Evolutionary conservation across 768 basidiomycete species (phyloP).

Genomic region (Hortiboletus flavorubellus): DNA sequence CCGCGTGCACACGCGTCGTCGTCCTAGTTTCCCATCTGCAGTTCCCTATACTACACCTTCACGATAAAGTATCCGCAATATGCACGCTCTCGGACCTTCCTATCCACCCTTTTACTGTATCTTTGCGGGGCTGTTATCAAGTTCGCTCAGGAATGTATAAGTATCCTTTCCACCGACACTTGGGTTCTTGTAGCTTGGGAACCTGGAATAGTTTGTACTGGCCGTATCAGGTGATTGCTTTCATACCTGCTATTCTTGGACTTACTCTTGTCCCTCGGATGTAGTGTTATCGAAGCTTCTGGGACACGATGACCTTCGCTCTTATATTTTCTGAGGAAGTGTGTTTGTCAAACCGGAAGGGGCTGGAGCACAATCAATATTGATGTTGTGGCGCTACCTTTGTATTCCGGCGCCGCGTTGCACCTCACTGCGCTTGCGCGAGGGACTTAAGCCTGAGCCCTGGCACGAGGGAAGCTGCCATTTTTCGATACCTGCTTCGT

Average conservation of each 20-base stretch:
- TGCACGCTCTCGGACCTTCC: constrained; percentile 8
- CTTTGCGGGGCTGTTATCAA: constrained; percentile 3
- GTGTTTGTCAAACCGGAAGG: constrained; percentile 18
- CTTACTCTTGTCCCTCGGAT: constrained; percentile 14
- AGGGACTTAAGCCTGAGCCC: constrained; percentile 15
- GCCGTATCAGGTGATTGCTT: constrained; percentile 29
- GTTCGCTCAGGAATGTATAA: constrained; percentile 17
- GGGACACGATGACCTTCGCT: constrained; percentile 4
- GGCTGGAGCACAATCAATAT: background rate
- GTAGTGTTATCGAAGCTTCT: background rate
- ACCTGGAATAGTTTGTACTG: constrained; percentile 13
- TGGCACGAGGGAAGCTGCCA: background rate
- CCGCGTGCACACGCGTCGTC: constrained; percentile 12
- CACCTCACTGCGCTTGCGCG: background rate
- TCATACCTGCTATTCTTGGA: constrained; percentile 24
- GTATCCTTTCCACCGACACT: constrained; percentile 4
- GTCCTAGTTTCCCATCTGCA: constrained; percentile 12
- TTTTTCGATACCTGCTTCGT: constrained; percentile 15
- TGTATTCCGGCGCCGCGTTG: constrained; percentile 15
- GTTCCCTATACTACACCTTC: background rate
- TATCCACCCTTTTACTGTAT: constrained; percentile 6
- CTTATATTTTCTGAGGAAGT: constrained; percentile 28
- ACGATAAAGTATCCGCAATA: background rate
- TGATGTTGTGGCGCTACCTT: constrained; percentile 6
- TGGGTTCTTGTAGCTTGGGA: background rate